Evolutionary conservation across 2,329 filamentous ascomycete species (phyloP).

Genomic region (Epichloe hybrida): DNA sequence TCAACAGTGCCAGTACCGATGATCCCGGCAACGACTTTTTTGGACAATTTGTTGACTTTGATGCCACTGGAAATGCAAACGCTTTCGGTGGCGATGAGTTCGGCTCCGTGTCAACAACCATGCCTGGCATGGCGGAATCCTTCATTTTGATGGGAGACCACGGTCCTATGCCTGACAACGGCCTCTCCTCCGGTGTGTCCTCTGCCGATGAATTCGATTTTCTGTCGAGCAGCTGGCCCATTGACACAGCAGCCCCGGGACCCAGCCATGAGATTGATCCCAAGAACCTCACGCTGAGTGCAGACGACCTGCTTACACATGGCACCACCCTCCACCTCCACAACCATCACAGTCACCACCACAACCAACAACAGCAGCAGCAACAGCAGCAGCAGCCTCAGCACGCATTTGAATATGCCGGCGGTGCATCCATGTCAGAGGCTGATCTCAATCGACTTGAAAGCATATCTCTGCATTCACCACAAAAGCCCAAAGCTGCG

Average conservation of each 20-base stretch:
- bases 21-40: slow-evolving; percentile 23
- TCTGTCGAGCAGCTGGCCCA: slow-evolving; percentile 20
- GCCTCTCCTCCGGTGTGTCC: slow-evolving; percentile 21
- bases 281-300: slow-evolving; percentile 13
- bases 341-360: not conserved
- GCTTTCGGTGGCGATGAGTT: slow-evolving; percentile 11
- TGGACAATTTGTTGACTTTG: slow-evolving; percentile 25
- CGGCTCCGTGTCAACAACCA: slow-evolving; percentile 10
- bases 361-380: not conserved
- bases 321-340: not conserved
- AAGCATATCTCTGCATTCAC: slow-evolving; percentile 31
- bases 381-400: slow-evolving; percentile 6
- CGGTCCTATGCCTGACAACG: slow-evolving; percentile 12
- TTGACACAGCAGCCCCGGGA: slow-evolving; percentile 13
- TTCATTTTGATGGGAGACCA: slow-evolving; percentile 14
- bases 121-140: slow-evolving; percentile 14
- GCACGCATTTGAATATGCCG: slow-evolving; percentile 12
- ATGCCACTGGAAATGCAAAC: slow-evolving; percentile 12
- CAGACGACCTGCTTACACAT: slow-evolving; percentile 1
- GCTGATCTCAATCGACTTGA: slow-evolving; percentile 33
- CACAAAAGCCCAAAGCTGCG: slow-evolving; percentile 14
- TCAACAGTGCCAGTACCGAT: slow-evolving; percentile 16
- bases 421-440: slow-evolving; percentile 30
- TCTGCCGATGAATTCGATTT: slow-evolving; percentile 24
- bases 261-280: slow-evolving; percentile 19